phyloP scores from a whole-genome alignment of 441 rosid species.

The Breynia disticha region DNA sequence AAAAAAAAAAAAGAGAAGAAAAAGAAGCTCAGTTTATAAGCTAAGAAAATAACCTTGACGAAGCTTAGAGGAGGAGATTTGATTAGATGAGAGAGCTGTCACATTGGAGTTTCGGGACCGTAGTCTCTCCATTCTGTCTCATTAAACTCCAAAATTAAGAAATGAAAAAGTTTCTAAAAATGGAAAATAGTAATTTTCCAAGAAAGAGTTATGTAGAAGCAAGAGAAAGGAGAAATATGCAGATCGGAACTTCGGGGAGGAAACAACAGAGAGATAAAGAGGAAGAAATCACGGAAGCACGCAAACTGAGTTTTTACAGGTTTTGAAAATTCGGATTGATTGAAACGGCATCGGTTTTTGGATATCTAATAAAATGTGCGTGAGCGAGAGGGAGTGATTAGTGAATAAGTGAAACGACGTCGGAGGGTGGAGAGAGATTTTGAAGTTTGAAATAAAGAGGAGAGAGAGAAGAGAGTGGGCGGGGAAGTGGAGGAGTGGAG shows the following conservation, averaged over 20 bases:
- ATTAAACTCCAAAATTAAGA: conserved; percentile 6
- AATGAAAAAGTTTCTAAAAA: neutral
- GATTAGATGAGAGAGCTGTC: conserved; percentile 13
- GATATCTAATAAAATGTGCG: no score
- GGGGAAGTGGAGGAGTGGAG: no score
- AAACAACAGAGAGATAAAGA: conserved; percentile 9
- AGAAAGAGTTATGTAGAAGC: conserved; percentile 12
- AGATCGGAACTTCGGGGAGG: conserved; percentile 26
- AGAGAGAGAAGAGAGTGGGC: no score
- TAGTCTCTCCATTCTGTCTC: conserved; percentile 43
- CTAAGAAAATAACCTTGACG: conserved; percentile 35
- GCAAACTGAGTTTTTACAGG: neutral
- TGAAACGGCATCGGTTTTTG: no score
- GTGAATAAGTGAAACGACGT: no score
- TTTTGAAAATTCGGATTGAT: conserved; percentile 6
- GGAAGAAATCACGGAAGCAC: conserved; percentile 10
- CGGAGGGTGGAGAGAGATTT: no score
- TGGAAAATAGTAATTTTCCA: no score
- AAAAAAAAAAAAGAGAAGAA: no score
- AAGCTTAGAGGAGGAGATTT: conserved; percentile 24
- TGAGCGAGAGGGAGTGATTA: no score
- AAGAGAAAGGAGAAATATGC: no score
- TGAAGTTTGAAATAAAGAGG: no score
- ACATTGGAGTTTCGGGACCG: conserved; percentile 24
- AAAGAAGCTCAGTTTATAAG: conserved; percentile 15